Base-by-base conservation (phyloP, 2,329 filamentous ascomycete species). In the Pyrenophora graminea region DNA sequence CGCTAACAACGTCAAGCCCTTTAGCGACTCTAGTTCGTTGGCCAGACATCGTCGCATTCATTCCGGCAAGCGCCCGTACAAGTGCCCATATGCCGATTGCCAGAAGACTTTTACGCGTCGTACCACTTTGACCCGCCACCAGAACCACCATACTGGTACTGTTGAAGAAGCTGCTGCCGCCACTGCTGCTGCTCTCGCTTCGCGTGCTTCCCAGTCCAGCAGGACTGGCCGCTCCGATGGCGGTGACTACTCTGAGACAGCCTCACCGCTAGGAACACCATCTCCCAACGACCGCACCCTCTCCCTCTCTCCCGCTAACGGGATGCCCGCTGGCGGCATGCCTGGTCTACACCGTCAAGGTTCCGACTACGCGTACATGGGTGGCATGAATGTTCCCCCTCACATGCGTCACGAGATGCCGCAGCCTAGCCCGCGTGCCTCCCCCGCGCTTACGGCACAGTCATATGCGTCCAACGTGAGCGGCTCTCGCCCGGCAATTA, bases 91-190 rank as follows among this genome's bases (percentile, higher is more conserved):
- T 66, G 92, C 91, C 53, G 92, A 97, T 73, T 99, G 94, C 74
- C 92, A 97, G 71, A 97, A 97, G 82, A 97, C 93, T 0, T 99
- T 99, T 69, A 99, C 94, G 8, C 87, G 94, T 50, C 88, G 93
- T 59, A 97, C 94, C 1, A 97, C 94, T 2, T 80, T 99, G 55
- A 99, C 93, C 2, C 86, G 94, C 43, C 94, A 99, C 71, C 91
- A 97, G 76, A 96, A 96, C 64, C 90, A 96, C 66, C 94, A 97
- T 73, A 95, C 89, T 17, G 94, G 93, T 36, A 97, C 92, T 0
- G 89, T 97, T 13, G 93, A 97, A 72, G 93, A 97, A 73, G 91
- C 93, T 7, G 91, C 91, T 2, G 90, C 86, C 3, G 90, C 91
- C 4, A 96, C 91, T 0, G 91, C 90, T 30, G 91, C 91, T 36